These are phyloP conservation scores for Cytauxzoon felis DNA, from an alignment of 169 alveolate species.

Conservation along the genomic window DNA sequence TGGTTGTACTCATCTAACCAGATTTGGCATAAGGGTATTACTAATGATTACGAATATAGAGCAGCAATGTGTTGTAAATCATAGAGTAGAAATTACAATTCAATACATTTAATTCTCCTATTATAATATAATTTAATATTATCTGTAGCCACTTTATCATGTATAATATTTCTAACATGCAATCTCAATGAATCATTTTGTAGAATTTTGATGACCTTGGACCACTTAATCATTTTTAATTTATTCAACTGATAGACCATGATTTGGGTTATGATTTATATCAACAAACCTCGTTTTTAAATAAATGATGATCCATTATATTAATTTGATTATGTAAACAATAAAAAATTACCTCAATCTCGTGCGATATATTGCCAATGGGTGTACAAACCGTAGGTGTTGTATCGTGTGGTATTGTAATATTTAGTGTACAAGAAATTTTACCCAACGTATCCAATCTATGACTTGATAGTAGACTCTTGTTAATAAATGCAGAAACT, in stretches of 20 bases:
- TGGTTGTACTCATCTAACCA: constrained; percentile 62
- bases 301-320: background rate
- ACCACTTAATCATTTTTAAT: constrained; percentile 40
- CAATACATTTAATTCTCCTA: background rate
- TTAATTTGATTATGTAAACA: constrained; percentile 6
- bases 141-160: background rate
- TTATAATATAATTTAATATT: background rate
- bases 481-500: background rate
- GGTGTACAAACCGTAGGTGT: constrained; percentile 33
- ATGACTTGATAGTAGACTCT: constrained; percentile 12
- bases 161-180: background rate
- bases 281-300: constrained; percentile 4
- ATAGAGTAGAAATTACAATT: constrained; percentile 16
- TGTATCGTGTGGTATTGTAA: constrained; percentile 14
- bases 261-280: background rate
- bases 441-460: constrained; percentile 51
- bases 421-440: constrained; percentile 9
- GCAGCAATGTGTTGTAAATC: constrained; percentile 60
- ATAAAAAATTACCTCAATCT: constrained; percentile 36
- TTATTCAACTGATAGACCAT: constrained; percentile 5
- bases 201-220: constrained; percentile 16
- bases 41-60: constrained; percentile 9
- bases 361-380: constrained; percentile 23
- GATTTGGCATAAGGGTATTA: constrained; percentile 63
- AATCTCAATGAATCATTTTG: constrained; percentile 27